Conservation (phyloP, 179 eudicot genomes). For the Gypsophila paniculata region DNA sequence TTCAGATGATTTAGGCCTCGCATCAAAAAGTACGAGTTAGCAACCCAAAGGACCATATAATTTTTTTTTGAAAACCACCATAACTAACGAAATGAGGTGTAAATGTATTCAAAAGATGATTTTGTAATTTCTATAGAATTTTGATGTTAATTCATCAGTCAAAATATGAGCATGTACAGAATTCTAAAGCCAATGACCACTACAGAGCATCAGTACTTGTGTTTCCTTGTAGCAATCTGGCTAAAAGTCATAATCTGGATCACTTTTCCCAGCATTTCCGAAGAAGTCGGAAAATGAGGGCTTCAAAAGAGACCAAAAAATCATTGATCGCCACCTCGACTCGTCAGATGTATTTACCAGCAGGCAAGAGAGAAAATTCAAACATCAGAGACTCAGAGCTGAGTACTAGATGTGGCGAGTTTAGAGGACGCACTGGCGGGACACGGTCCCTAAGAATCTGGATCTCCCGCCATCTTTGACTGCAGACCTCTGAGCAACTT, state of each 20-base stretch:
- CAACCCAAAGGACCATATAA: too few species aligned
- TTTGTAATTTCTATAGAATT: not conserved
- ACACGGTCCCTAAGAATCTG: slow-evolving; percentile 35
- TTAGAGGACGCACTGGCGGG: slow-evolving; percentile 40
- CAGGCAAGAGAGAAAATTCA: slow-evolving; percentile 31
- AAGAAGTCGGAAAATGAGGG: slow-evolving; percentile 19
- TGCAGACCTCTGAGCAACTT: slow-evolving; percentile 45
- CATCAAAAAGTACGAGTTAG: too few species aligned
- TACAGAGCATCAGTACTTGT: not conserved
- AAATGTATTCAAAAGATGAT: too few species aligned
- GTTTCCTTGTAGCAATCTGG: slow-evolving; percentile 14
- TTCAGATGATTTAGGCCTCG: too few species aligned
- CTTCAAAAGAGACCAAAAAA: not conserved
- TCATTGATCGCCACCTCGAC: not conserved
- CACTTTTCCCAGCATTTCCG: slow-evolving; percentile 22
- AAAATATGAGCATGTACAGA: slow-evolving; percentile 23
- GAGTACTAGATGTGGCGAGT: not conserved
- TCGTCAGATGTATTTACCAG: slow-evolving; percentile 20
- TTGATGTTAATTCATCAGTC: slow-evolving; percentile 11
- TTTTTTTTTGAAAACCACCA: too few species aligned
- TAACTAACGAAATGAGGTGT: too few species aligned
- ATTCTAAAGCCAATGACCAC: slow-evolving; percentile 18
- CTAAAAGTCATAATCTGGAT: slow-evolving; percentile 14
- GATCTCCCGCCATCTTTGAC: slow-evolving; percentile 29
- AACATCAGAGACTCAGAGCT: slow-evolving; percentile 34